Conservation (phyloP, 1,139 yeast genomes). For the Magnusiomyces magnusii region DNA sequence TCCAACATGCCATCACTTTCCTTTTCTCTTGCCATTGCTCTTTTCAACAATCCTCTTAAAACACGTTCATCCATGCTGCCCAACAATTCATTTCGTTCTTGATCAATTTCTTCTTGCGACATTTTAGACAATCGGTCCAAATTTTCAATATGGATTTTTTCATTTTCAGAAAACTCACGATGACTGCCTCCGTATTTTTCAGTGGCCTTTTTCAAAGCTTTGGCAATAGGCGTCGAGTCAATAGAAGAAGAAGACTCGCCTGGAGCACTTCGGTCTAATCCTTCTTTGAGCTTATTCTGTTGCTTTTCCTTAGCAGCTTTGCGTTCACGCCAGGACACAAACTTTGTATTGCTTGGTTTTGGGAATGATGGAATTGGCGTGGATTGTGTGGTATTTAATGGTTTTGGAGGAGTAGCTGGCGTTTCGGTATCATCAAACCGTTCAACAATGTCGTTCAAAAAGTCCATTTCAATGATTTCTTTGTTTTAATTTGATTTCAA, state of each 20-base stretch:
- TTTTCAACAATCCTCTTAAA: slow-evolving; percentile 44
- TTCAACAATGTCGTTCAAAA: slow-evolving; percentile 2
- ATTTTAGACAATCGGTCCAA: slow-evolving; percentile 51
- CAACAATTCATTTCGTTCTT: slow-evolving; percentile 61
- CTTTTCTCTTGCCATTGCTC: slow-evolving; percentile 26
- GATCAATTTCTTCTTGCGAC: slow-evolving; percentile 57
- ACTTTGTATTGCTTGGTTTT: not conserved
- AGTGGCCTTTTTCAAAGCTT: slow-evolving; percentile 61
- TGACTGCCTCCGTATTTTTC: slow-evolving; percentile 40
- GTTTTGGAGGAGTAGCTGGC: not conserved
- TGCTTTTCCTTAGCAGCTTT: slow-evolving; percentile 30
- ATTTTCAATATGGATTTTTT: slow-evolving; percentile 71
- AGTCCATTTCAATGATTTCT: slow-evolving; percentile 2
- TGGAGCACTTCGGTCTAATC: not conserved
- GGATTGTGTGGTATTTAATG: not conserved
- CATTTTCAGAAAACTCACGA: slow-evolving; percentile 49
- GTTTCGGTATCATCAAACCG: not conserved
- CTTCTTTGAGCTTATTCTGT: slow-evolving; percentile 3
- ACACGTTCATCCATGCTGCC: slow-evolving; percentile 62
- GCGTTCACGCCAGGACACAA: slow-evolving; percentile 5
- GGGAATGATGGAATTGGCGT: not conserved
- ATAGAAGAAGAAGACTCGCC: not conserved
- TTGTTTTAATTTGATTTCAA: too few species aligned
- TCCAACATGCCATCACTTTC: slow-evolving; percentile 44
- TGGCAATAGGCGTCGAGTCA: slow-evolving; percentile 59